Percentiles rank a stretch among this genome's conserved stretches.
phyloP scores from a whole-genome alignment of 441 rosid genomes.

The Breynia disticha region DNA sequence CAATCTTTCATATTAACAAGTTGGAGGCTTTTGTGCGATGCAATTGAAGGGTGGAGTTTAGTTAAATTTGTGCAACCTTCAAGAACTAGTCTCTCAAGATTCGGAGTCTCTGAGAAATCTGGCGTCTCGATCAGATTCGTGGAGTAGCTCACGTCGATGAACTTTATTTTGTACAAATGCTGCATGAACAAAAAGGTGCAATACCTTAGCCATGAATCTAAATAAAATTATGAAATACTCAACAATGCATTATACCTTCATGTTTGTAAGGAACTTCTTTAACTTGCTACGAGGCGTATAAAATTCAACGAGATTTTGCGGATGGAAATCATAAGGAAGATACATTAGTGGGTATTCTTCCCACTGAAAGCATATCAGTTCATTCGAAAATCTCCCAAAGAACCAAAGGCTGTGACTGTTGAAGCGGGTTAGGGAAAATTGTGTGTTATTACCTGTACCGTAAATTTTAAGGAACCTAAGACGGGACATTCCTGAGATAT shows the following conservation, averaged over 20 bases:
- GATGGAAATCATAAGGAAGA: slow-evolving; percentile 11
- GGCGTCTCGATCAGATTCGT: background rate
- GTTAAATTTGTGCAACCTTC: background rate
- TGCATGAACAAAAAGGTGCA: background rate
- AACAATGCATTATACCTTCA: slow-evolving; percentile 11
- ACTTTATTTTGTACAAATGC: background rate
- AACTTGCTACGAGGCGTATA: slow-evolving; percentile 13
- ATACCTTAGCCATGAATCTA: background rate
- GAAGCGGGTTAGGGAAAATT: too few relatives aligned
- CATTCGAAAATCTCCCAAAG: background rate
- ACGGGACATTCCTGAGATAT: too few relatives aligned
- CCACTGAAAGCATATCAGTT: slow-evolving; percentile 19
- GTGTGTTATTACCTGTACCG: slow-evolving; percentile 3
- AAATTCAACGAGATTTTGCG: slow-evolving; percentile 14
- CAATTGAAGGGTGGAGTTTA: background rate
- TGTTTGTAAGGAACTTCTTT: slow-evolving; percentile 1
- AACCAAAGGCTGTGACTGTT: too few relatives aligned
- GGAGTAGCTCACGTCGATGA: background rate
- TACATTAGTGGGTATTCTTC: slow-evolving; percentile 10
- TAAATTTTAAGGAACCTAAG: slow-evolving; percentile 14
- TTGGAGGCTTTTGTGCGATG: background rate
- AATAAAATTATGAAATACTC: background rate
- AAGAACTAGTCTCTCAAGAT: background rate
- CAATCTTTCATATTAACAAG: background rate
- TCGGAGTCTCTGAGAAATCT: background rate